phyloP scores from a whole-genome alignment of 768 basidiomycete genomes.

The Phaeotremella fagi region DNA sequence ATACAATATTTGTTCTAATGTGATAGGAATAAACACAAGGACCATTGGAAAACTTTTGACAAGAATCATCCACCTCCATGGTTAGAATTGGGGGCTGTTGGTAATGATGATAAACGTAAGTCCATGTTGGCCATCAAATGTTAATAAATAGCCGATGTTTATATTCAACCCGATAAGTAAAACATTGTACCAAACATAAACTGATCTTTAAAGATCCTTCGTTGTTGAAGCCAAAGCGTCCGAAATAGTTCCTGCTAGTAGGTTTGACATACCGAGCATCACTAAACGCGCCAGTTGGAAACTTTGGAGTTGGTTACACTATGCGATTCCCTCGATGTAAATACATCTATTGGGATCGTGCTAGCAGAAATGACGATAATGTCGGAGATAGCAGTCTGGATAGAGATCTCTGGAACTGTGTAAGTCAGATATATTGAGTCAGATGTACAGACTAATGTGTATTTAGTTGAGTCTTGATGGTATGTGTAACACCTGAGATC shows the following conservation, averaged over 20 bases:
- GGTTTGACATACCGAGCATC: constrained; percentile 7
- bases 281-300: constrained; percentile 53
- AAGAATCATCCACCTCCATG: constrained; percentile 68
- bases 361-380: constrained; percentile 30
- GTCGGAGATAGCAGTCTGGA: constrained; percentile 53
- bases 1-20: background rate
- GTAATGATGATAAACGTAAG: constrained; percentile 48
- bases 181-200: constrained; percentile 21
- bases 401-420: constrained; percentile 49
- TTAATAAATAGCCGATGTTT: constrained; percentile 87
- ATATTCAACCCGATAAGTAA: constrained; percentile 83
- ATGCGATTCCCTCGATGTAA: constrained; percentile 91
- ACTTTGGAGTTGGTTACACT: constrained; percentile 77
- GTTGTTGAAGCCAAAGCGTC: constrained; percentile 89
- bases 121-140: constrained; percentile 55
- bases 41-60: constrained; percentile 71
- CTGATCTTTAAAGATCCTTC: constrained; percentile 64
- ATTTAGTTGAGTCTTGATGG: background rate
- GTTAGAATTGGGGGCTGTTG: constrained; percentile 40
- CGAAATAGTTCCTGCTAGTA: constrained; percentile 74
- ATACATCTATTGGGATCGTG: constrained; percentile 66
- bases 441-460: background rate
- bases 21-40: constrained; percentile 55
- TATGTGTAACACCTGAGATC: constrained; percentile 17
- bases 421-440: constrained; percentile 11